phyloP scores from a whole-genome alignment of 208 protist genomes.

The Leptomonas pyrrhocoris region DNA sequence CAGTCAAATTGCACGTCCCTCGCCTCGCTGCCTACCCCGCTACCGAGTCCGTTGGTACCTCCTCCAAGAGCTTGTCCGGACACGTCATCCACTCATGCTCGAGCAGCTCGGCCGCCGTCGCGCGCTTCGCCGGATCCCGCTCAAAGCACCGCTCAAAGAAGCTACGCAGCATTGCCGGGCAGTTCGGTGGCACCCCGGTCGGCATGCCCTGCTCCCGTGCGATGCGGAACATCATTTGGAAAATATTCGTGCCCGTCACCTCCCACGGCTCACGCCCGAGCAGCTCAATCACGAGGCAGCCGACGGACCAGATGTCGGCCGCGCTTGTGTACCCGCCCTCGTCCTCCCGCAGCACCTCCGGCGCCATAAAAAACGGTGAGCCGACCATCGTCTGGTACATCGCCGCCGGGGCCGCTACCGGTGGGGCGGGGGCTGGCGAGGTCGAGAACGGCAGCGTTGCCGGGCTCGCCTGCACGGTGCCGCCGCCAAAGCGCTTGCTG shows the following conservation, averaged over 20 bases:
- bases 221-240: conserved; percentile 85
- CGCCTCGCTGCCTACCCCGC: too few relatives aligned
- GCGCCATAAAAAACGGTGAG: conserved; percentile 90
- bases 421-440: neutral
- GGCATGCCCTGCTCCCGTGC: conserved; percentile 71
- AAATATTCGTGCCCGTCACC: conserved; percentile 58
- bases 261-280: conserved; percentile 81
- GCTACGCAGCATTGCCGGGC: conserved; percentile 48
- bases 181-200: conserved; percentile 70
- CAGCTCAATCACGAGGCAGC: conserved; percentile 88
- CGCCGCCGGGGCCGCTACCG: conserved; percentile 23
- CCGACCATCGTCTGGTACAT: conserved; percentile 85
- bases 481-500: conserved; percentile 83
- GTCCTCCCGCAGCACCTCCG: conserved; percentile 77
- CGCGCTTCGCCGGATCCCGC: conserved; percentile 52
- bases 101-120: conserved; percentile 73
- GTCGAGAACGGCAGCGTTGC: neutral
- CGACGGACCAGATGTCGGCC: conserved; percentile 90
- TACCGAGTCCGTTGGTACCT: too few relatives aligned
- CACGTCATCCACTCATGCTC: conserved; percentile 82
- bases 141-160: conserved; percentile 84
- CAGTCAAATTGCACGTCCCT: too few relatives aligned
- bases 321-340: conserved; percentile 65
- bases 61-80: conserved; percentile 66
- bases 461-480: conserved; percentile 18